phyloP scores from a whole-genome alignment of 2,329 filamentous ascomycete genomes.

The Neopestalotiopsis sp. region DNA sequence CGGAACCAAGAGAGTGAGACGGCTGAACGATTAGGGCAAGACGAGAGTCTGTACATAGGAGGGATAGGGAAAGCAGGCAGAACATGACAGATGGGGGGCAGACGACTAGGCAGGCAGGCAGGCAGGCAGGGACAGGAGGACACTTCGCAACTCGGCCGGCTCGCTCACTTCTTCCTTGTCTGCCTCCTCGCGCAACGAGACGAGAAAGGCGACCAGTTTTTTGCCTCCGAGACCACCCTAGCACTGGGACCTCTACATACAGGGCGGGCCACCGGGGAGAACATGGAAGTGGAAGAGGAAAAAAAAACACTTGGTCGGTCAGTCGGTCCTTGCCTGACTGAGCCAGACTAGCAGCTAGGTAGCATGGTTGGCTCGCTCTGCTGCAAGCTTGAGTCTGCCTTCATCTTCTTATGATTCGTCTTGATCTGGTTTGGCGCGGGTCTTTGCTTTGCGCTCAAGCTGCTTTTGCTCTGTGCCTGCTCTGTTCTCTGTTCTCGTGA shows the following conservation, averaged over 20 bases:
- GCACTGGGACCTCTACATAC: not conserved
- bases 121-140: not conserved
- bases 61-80: not conserved
- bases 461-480: not conserved
- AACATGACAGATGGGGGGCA: not conserved
- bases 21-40: not conserved
- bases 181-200: not conserved
- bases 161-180: not conserved
- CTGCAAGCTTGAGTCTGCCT: not conserved
- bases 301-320: not conserved
- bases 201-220: not conserved
- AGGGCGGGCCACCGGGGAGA: not conserved
- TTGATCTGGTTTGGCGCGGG: not conserved
- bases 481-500: not conserved
- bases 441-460: not conserved
- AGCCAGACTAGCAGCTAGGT: not conserved
- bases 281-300: not conserved
- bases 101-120: not conserved
- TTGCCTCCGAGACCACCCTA: not conserved
- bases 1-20: too few species aligned
- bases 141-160: not conserved
- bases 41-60: not conserved
- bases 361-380: not conserved
- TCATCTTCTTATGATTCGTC: not conserved
- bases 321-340: not conserved